Evolutionary conservation across 176 grass and related monocot species (phyloP).

Genomic region (Zizania latifolia): DNA sequence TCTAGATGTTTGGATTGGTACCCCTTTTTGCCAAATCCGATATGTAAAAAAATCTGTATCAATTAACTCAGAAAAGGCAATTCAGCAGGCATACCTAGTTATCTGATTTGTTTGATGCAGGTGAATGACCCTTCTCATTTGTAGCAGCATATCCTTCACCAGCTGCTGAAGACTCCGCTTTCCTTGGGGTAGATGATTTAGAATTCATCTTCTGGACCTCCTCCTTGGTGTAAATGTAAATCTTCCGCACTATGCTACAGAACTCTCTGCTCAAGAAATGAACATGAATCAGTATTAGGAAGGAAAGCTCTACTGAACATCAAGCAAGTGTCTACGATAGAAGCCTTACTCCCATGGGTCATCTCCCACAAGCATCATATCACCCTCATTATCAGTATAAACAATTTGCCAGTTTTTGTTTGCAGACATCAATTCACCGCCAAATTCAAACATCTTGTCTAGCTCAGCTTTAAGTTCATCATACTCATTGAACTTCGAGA

Average conservation of each 20-base stretch:
- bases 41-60: too few relatives aligned
- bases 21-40: too few relatives aligned
- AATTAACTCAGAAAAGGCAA: background rate
- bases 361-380: constrained; percentile 99
- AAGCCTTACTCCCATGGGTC: constrained; percentile 91
- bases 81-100: constrained; percentile 22
- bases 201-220: constrained; percentile 92
- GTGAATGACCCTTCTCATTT: constrained; percentile 33
- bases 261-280: constrained; percentile 58
- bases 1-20: too few relatives aligned
- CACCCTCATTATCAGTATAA: constrained; percentile 89
- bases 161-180: constrained; percentile 32
- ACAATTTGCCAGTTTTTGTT: constrained; percentile 78
- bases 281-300: background rate
- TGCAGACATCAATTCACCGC: constrained; percentile 50
- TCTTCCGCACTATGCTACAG: constrained; percentile 75
- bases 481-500: constrained; percentile 81
- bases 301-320: background rate
- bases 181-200: constrained; percentile 40
- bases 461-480: constrained; percentile 63
- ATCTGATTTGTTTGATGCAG: constrained; percentile 20
- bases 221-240: constrained; percentile 81
- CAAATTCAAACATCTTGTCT: constrained; percentile 90
- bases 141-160: too few relatives aligned
- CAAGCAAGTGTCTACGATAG: background rate